A percentile compares a stretch with the other conserved stretches of the same genome.
Conservation (phyloP, 2,329 filamentous ascomycete species). For the Monilinia polystroma region DNA sequence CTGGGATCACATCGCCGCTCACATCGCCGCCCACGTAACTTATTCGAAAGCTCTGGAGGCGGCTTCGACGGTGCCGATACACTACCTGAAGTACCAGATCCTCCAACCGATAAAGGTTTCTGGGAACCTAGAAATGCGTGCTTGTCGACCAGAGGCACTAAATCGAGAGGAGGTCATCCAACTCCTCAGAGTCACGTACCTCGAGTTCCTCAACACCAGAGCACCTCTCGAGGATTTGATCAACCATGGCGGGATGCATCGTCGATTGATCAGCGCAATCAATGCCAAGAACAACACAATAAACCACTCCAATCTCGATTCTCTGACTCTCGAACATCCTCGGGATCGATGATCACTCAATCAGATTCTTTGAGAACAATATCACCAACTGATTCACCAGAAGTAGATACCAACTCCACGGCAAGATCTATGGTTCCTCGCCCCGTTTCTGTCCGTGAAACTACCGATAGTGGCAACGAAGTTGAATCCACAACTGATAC, state of each 20-base stretch:
- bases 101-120: background rate
- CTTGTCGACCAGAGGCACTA: background rate
- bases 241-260: constrained; percentile 13
- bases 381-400: background rate
- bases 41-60: background rate
- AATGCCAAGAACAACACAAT: background rate
- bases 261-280: background rate
- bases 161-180: background rate
- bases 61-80: constrained; percentile 6
- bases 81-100: constrained; percentile 10
- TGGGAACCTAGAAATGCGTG: constrained; percentile 10
- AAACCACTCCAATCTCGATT: background rate
- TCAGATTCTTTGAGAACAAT: constrained; percentile 9
- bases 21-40: constrained; percentile 2
- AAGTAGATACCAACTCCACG: background rate
- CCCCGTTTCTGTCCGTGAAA: background rate
- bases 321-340: constrained; percentile 3
- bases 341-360: constrained; percentile 10
- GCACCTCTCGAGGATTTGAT: constrained; percentile 1
- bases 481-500: background rate
- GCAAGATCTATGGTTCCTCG: background rate
- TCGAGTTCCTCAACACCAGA: constrained; percentile 15
- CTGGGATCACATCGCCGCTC: background rate
- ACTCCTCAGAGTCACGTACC: background rate
- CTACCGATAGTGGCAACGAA: constrained; percentile 16